Evolutionary conservation across 257 asterid species (phyloP).

Genomic region (Leptodermis oblonga): DNA sequence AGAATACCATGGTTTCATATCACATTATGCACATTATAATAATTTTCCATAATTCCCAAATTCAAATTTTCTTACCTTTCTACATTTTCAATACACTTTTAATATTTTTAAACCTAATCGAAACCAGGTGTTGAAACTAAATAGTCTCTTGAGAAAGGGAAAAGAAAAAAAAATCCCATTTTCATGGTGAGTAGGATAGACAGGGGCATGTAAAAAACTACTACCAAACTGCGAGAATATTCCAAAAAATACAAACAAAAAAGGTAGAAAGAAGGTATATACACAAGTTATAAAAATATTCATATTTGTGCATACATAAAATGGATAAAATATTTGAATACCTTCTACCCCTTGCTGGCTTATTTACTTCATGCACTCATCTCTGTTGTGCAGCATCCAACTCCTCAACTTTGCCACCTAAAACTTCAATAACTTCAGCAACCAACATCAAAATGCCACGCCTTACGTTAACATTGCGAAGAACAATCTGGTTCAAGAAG

Average conservation of each 20-base stretch:
- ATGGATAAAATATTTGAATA: constrained; percentile 17
- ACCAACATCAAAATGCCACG: constrained; percentile 87
- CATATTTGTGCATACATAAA: background rate
- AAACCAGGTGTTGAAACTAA: too few species aligned
- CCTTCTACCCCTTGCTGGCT: constrained; percentile 97
- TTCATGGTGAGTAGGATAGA: background rate
- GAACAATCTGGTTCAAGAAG: constrained; percentile 48
- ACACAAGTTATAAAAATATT: background rate
- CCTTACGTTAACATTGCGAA: constrained; percentile 75
- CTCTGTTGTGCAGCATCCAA: constrained; percentile 81
- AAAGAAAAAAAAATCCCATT: background rate
- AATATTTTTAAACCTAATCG: too few species aligned
- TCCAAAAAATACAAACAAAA: too few species aligned
- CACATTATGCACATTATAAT: too few species aligned
- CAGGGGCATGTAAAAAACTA: background rate
- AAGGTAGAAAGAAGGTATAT: background rate
- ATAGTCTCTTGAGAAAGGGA: too few species aligned
- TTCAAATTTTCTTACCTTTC: too few species aligned
- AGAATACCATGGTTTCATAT: too few species aligned
- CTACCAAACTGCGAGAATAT: background rate
- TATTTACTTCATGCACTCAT: constrained; percentile 76
- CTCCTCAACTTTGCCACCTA: constrained; percentile 86
- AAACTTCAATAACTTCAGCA: constrained; percentile 76
- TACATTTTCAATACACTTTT: too few species aligned
- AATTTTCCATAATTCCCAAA: too few species aligned